These are phyloP conservation scores for Collybiopsis confluens DNA, from an alignment of 768 basidiomycete species.

Conservation along the genomic window DNA sequence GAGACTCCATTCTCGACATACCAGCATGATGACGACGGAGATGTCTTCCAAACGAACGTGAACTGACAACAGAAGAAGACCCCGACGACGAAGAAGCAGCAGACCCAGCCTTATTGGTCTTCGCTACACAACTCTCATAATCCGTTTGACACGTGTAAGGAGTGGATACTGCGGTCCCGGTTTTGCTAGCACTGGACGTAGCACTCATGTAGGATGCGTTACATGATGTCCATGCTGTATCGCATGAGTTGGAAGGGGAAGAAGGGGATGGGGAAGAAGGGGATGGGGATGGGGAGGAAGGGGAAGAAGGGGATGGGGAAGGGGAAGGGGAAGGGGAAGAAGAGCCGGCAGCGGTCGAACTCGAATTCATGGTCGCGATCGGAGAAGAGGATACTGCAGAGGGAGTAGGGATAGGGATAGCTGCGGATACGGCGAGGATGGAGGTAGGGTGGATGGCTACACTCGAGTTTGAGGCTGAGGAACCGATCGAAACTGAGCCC, in stretches of 20 bases:
- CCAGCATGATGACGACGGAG: slow-evolving; percentile 3
- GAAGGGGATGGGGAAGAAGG: neutral
- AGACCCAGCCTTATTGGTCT: neutral
- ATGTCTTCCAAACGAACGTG: neutral
- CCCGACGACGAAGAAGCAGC: neutral
- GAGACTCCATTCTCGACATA: neutral
- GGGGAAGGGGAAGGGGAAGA: neutral
- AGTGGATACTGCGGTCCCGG: neutral
- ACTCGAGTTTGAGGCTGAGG: neutral
- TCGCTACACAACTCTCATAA: neutral
- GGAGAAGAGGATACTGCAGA: neutral
- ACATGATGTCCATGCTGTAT: neutral
- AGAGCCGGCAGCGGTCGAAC: too few species aligned
- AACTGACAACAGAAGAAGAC: neutral
- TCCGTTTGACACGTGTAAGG: neutral
- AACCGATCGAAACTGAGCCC: neutral
- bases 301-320: neutral
- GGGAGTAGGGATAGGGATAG: neutral
- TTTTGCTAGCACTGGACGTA: neutral
- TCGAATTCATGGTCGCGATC: too few species aligned
- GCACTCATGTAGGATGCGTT: slow-evolving; percentile 2
- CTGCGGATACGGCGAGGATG: neutral
- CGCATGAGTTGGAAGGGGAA: neutral
- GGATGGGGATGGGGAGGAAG: neutral
- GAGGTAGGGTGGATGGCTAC: neutral